Evolutionary conservation across 306 rosid genomes (phyloP), one percentile per base, ranked within the genome.

Genomic region (Medicago truncatula): DNA sequence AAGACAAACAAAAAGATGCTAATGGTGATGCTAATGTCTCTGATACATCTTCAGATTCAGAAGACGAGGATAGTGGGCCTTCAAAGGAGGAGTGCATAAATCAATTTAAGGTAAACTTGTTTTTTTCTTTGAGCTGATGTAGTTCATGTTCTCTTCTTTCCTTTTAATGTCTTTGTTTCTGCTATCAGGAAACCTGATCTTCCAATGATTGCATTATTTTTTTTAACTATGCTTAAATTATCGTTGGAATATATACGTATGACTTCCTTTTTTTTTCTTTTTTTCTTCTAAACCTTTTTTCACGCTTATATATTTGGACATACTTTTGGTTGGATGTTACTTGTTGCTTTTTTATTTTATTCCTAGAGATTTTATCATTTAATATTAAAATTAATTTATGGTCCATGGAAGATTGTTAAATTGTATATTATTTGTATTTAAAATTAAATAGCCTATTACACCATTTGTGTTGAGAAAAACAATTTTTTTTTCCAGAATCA

Each of bases 11-110:
- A 67, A 92, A 92, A 74, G 97, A 90, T 87, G 81, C 83, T 58
- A 89, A 90, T 82, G 97, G 89, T 59, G 97, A 85, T 80, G 88
- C 89, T 57, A 88, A 85, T 57, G 54, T 67, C 81, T 87, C 97
- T 49, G 97, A 95, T 76, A 84, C 96, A 57, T 91, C 98, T 49
- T 95, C 99, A 46, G 99, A 95, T 82, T 95, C 97, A 13, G 99
- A 92, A 83, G 99, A 92, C 46, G 89, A 84, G 63, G 93, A 90
- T 53, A 89, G 86, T 81, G 97, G 96, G 52, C 93, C 96, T 43
- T 86, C 97, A 18, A 95, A 90, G 83, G 99, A 95, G 86, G 97
- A 92, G 83, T 75, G 97, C 57, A 84, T 92, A 23, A 82, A 75
- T 74, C 97, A 95, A 76, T 95, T 95, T 74, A 95, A 92, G 99